Evolutionary conservation across 2,329 filamentous ascomycete species (phyloP).

Genomic region (Fusarium armeniacum): DNA sequence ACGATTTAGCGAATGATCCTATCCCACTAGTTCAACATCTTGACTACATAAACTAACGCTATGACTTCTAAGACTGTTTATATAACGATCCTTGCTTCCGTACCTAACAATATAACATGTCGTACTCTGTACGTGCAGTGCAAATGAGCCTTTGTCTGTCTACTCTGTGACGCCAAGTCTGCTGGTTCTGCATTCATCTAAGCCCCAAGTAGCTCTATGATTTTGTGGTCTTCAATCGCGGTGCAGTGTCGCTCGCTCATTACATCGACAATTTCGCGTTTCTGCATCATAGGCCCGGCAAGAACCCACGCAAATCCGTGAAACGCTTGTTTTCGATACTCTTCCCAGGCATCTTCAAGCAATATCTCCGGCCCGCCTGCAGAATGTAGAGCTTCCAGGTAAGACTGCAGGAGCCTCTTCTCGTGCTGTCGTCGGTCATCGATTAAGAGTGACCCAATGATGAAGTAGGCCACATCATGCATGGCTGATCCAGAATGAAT

Average conservation of each 20-base stretch:
- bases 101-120: background rate
- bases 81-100: background rate
- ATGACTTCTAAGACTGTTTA: background rate
- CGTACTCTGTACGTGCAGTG: too few relatives aligned
- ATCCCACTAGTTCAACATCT: background rate
- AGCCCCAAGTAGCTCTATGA: conserved; percentile 24
- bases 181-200: fast-evolving
- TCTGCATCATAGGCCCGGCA: conserved; percentile 33
- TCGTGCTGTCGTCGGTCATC: conserved; percentile 22
- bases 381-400: conserved; percentile 4
- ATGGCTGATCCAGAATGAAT: conserved; percentile 20
- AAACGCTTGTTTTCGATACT: conserved; percentile 27
- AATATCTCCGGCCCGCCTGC: conserved; percentile 3
- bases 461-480: conserved; percentile 25
- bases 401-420: conserved; percentile 20
- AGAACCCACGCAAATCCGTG: conserved; percentile 37
- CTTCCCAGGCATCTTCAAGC: conserved; percentile 13
- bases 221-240: conserved; percentile 32
- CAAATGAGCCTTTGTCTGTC: background rate
- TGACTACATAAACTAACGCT: background rate
- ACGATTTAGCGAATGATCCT: too few relatives aligned
- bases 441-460: conserved; percentile 4
- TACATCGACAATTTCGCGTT: conserved; percentile 14
- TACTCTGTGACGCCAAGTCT: background rate
- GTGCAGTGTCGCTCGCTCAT: conserved; percentile 26